Conservation (phyloP, 2,329 filamentous ascomycete species). For the Talaromyces piceae region DNA sequence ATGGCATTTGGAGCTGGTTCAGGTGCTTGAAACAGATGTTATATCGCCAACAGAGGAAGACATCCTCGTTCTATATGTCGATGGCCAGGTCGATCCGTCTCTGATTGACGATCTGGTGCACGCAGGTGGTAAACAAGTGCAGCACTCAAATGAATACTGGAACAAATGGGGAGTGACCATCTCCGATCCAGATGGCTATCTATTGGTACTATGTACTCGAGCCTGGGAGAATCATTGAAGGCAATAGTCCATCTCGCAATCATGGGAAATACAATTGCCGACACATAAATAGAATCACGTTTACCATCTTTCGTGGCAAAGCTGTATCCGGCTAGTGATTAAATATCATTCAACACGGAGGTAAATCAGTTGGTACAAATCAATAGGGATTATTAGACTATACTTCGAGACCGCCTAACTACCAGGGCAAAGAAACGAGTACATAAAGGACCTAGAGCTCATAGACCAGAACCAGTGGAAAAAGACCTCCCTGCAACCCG, state of each 20-base stretch:
- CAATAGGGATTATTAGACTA: too few relatives aligned
- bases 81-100: constrained; percentile 21
- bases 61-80: constrained; percentile 39
- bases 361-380: too few relatives aligned
- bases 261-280: too few relatives aligned
- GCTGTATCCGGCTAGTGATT: too few relatives aligned
- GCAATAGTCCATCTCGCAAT: too few relatives aligned
- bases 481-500: not conserved
- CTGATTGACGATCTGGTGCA: constrained; percentile 30
- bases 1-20: constrained; percentile 42
- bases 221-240: constrained; percentile 8
- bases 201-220: constrained; percentile 31
- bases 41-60: constrained; percentile 36
- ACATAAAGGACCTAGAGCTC: too few relatives aligned
- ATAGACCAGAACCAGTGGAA: too few relatives aligned
- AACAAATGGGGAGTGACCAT: constrained; percentile 39
- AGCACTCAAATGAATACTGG: constrained; percentile 41
- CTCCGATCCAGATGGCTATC: constrained; percentile 42
- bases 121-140: constrained; percentile 28
- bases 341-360: too few relatives aligned
- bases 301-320: not conserved
- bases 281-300: not conserved
- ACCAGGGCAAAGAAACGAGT: too few relatives aligned
- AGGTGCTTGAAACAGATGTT: constrained; percentile 18
- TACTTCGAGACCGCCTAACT: too few relatives aligned